Evolutionary conservation across 2,329 filamentous ascomycete genomes (phyloP), one percentile per base, ranked within the genome.

Genomic region (Diaporthe aspalathi): DNA sequence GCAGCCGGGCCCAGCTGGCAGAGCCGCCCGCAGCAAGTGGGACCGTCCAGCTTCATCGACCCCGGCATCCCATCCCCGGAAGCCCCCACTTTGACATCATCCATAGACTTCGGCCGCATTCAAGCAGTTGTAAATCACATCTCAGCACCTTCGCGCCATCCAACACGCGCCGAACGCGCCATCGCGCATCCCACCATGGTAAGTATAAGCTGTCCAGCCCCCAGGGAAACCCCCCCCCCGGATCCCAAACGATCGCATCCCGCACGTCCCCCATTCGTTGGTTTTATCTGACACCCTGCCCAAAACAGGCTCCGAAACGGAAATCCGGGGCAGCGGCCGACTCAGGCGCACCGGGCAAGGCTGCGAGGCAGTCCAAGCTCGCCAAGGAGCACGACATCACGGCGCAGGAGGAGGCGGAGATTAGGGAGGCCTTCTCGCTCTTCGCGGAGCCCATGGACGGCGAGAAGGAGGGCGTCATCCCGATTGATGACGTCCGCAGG

Each of bases 321-420:
- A 87, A 86, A 77, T 76, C 82, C 24, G 73, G 80, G 57, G 78
- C 80, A 67, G 70, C 78, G 38, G 70, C 77, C 24, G 70, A 74
- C 50, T 32, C 79, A 22, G 70, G 78, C 72, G 68, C 79, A 9
- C 70, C 79, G 16, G 50, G 68, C 84, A 79, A 79, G 72, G 63
- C 54, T 70, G 83, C 85, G 69, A 92, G 93, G 74, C 90, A 90
- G 78, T 97, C 95, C 72, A 97, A 94, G 81, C 93, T 98, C 76
- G 95, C 95, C 38, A 95, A 95, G 83, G 94, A 97, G 79, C 91
- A 98, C 87, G 92, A 94, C 80, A 90, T 98, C 78, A 92, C 90
- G 17, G 92, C 91, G 50, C 90, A 92, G 74, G 92, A 98, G 82
- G 95, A 98, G 83, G 88, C 89, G 76, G 94, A 98, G 83, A 97